Conservation (phyloP, 371 early-diverging fungal genomes). For the Rhizopus stolonifer region DNA sequence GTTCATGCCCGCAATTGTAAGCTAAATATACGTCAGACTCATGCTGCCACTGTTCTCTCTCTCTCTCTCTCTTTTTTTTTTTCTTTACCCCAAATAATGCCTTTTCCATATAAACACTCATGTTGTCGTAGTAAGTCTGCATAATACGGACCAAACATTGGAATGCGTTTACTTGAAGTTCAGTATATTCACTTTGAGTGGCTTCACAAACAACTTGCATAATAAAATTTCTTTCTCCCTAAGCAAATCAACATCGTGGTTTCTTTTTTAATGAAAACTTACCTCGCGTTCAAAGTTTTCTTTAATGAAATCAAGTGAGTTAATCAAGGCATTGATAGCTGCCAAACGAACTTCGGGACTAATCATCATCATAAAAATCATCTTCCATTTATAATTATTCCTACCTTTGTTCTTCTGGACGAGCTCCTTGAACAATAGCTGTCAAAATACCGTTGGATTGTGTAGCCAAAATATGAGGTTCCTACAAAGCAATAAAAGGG, state of each 20-base stretch:
- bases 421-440: constrained; percentile 90
- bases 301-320: constrained; percentile 91
- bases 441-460: constrained; percentile 89
- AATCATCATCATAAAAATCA: not conserved
- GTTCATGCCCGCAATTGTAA: constrained; percentile 91
- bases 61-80: constrained; percentile 34
- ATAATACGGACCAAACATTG: constrained; percentile 96
- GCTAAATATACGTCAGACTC: too few relatives aligned
- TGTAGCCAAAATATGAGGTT: constrained; percentile 69
- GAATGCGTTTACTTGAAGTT: constrained; percentile 84
- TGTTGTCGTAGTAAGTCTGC: constrained; percentile 91
- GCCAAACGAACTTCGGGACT: constrained; percentile 85
- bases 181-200: constrained; percentile 73
- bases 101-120: constrained; percentile 93
- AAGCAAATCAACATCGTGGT: not conserved
- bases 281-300: constrained; percentile 88
- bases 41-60: too few relatives aligned
- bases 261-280: not conserved
- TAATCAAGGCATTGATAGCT: constrained; percentile 87
- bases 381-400: not conserved
- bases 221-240: constrained; percentile 92
- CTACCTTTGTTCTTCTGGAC: constrained; percentile 76
- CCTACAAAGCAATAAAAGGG: constrained; percentile 39
- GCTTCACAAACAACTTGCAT: constrained; percentile 98
- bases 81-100: constrained; percentile 88